Evolutionary conservation across 1,139 yeast species (phyloP), one percentile per base, ranked within the genome.

Genomic region (Yamadazyma oceani): DNA sequence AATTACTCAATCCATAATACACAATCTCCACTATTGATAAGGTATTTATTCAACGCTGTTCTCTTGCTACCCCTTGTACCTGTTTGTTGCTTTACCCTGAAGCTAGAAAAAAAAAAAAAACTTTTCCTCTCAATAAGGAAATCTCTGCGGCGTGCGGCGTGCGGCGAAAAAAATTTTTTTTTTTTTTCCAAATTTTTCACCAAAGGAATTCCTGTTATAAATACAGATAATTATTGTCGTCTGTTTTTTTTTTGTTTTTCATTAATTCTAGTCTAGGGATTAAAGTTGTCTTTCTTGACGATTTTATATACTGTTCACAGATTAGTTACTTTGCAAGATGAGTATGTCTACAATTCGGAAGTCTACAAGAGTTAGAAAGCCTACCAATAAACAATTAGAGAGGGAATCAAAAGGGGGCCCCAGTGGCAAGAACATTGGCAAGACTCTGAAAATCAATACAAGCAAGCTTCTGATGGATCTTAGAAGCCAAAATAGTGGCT

Each of bases 321-420:
- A 27, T 26, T 26, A 26, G 13, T 12, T 7, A 12, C 8, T 26
- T n/a, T 26, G 30, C 15, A 19, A 5, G 22, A 40, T 40, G 42
- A 40, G 46, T 42, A 40, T 40, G 45, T 48, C 58, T 19, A 19
- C 21, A 42, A 54, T 56, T 49, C 67, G 68, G 59, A 63, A 61
- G 65, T 63, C 66, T 51, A 45, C 45, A 40, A 60, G 67, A 45
- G 49, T 52, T 35, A 58, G 62, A 39, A 60, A 55, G 35, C 34
- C 38, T 33, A 42, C 45, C n/a, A 19, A 14, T 5, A 34, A 34
- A 17, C 23, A 31, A 21, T 22, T 21, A 19, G 34, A 22, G 16
- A 14, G 14, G 16, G 12, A 27, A 14, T 5, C 30, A 4, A 15
- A 16, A 3, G 16, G 12, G 6, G 16, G 16, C 10, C 10, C 19